These are phyloP conservation scores for Effrenium voratum DNA, from an alignment of 73 alveolate genomes.

Conservation along the genomic window DNA sequence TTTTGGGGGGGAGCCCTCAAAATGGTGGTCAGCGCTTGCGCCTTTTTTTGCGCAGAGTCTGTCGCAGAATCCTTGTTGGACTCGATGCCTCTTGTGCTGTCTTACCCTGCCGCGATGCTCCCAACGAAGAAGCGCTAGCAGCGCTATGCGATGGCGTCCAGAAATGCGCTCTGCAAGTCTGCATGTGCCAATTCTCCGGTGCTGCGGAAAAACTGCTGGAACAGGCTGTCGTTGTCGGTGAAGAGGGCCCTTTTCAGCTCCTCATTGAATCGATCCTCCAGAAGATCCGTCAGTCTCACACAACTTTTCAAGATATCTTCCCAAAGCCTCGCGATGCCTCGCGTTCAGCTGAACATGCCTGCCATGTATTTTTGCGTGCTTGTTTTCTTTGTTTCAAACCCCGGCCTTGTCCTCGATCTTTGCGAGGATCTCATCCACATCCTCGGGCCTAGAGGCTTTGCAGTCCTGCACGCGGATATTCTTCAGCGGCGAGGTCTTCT, in stretches of 20 bases:
- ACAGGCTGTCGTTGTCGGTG: constrained; percentile 37
- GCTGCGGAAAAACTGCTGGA: neutral
- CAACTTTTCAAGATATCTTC: neutral
- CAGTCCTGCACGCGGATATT: constrained; percentile 19
- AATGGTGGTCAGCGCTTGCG: no score
- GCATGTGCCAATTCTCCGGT: constrained; percentile 1
- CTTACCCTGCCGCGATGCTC: no score
- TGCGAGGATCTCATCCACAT: constrained; percentile 48
- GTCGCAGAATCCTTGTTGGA: no score
- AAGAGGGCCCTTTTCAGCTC: constrained; percentile 38
- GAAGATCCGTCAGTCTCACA: no score
- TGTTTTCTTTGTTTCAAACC: neutral
- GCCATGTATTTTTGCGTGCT: neutral
- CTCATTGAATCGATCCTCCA: constrained; percentile 31
- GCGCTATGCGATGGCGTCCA: neutral
- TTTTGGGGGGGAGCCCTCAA: no score
- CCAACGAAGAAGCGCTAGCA: neutral
- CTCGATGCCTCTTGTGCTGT: no score
- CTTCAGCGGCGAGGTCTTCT: neutral
- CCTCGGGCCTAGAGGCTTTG: constrained; percentile 65
- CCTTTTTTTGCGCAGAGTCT: no score
- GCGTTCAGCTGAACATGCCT: no score
- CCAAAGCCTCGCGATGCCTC: neutral
- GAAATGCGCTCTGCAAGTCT: constrained; percentile 11
- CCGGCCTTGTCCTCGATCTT: constrained; percentile 71